These are phyloP conservation scores for Mrakia gelida DNA, from an alignment of 768 basidiomycete species.

Conservation along the genomic window DNA sequence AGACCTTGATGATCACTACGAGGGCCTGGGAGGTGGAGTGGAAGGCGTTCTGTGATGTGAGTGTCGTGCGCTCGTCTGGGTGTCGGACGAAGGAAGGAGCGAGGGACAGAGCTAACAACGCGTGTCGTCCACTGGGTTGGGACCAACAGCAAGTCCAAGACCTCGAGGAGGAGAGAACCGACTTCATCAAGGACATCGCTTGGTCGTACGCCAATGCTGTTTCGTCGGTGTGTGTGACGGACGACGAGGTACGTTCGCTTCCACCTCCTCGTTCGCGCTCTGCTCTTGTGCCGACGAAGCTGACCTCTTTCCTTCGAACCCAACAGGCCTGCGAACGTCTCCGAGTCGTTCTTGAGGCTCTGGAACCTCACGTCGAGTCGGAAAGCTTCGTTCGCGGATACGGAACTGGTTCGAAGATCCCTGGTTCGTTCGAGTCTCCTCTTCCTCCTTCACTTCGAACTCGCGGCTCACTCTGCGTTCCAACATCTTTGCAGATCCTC, in stretches of 20 bases:
- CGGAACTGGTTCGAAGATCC: slow-evolving; percentile 81
- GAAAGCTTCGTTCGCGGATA: slow-evolving; percentile 82
- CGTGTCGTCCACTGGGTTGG: slow-evolving; percentile 24
- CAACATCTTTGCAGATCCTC: slow-evolving; percentile 56
- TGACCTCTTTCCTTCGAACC: slow-evolving; percentile 6
- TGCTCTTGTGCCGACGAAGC: not conserved
- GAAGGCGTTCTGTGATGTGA: slow-evolving; percentile 82
- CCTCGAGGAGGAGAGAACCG: slow-evolving; percentile 88
- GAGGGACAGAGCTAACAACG: not conserved
- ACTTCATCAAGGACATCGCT: slow-evolving; percentile 89
- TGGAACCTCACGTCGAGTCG: slow-evolving; percentile 84
- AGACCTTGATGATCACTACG: slow-evolving; percentile 69
- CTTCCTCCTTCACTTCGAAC: not conserved
- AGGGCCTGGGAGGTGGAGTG: slow-evolving; percentile 85
- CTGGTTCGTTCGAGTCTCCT: slow-evolving; percentile 45
- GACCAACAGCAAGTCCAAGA: slow-evolving; percentile 68
- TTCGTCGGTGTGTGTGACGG: slow-evolving; percentile 90
- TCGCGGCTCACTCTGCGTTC: not conserved
- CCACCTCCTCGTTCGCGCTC: not conserved
- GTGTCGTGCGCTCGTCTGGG: slow-evolving; percentile 32
- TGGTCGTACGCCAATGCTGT: slow-evolving; percentile 96
- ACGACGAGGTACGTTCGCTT: slow-evolving; percentile 71
- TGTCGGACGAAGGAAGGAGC: not conserved
- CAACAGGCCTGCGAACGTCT: slow-evolving; percentile 83
- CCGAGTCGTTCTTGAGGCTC: slow-evolving; percentile 76